phyloP scores from a whole-genome alignment of 208 protist genomes.

The Naegleria gruberi region DNA sequence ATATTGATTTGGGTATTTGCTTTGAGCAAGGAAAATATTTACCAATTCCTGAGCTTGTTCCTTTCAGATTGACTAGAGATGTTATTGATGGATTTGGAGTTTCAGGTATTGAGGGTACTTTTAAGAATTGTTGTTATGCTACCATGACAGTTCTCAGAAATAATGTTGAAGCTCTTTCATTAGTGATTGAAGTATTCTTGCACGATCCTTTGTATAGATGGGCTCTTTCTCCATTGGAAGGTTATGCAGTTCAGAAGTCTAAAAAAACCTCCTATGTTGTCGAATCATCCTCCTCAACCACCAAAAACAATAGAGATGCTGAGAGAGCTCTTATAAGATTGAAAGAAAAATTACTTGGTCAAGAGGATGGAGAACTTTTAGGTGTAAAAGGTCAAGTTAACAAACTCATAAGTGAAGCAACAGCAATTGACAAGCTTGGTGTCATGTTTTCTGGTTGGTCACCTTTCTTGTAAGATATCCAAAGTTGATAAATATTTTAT shows the following conservation, averaged over 20 bases:
- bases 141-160: slow-evolving; percentile 68
- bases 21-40: slow-evolving; percentile 79
- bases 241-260: slow-evolving; percentile 24
- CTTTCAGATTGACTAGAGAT: slow-evolving; percentile 91
- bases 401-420: slow-evolving; percentile 46
- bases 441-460: slow-evolving; percentile 50
- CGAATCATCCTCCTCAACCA: neutral
- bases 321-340: slow-evolving; percentile 61
- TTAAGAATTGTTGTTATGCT: slow-evolving; percentile 68
- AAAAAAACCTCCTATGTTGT: neutral
- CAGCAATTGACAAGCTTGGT: slow-evolving; percentile 35
- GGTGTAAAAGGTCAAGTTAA: slow-evolving; percentile 49
- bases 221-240: slow-evolving; percentile 36
- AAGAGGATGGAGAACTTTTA: slow-evolving; percentile 36
- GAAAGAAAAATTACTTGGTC: slow-evolving; percentile 66
- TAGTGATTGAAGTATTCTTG: slow-evolving; percentile 79
- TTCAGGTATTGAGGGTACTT: slow-evolving; percentile 73
- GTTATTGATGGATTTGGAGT: slow-evolving; percentile 89
- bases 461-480: slow-evolving; percentile 33
- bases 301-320: slow-evolving; percentile 44
- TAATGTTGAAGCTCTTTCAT: slow-evolving; percentile 60
- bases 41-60: slow-evolving; percentile 81
- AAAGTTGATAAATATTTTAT: neutral
- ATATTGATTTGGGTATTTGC: slow-evolving; percentile 89
- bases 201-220: slow-evolving; percentile 91